A percentile compares a stretch with the other conserved stretches of the same genome.
Conservation (phyloP, 192 early-diverging fungal genomes). For the Linnemannia schmuckeri region DNA sequence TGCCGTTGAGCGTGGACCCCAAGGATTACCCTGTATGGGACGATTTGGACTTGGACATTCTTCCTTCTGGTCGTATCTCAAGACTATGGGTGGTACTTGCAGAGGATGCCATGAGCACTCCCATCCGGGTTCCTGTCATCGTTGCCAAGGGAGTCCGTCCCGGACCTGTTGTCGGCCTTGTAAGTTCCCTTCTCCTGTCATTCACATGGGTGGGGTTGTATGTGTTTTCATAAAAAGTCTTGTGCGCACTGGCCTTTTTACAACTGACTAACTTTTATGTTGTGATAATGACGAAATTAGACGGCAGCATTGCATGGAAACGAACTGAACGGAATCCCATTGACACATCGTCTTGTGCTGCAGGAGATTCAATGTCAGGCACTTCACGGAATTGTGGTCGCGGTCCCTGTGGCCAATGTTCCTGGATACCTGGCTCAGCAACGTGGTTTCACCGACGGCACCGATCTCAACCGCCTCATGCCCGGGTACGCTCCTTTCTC, state of each 20-base stretch:
- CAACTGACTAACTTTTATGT: background rate
- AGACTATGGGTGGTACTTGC: slow-evolving; percentile 75
- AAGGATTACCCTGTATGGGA: slow-evolving; percentile 65
- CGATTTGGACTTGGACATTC: slow-evolving; percentile 64
- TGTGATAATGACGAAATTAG: slow-evolving; percentile 31
- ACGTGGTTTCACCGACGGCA: slow-evolving; percentile 89
- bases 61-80: slow-evolving; percentile 68
- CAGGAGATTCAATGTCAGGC: slow-evolving; percentile 77
- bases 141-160: slow-evolving; percentile 76
- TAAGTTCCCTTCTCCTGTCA: slow-evolving; percentile 9
- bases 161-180: slow-evolving; percentile 70
- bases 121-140: slow-evolving; percentile 80
- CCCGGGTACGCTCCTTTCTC: slow-evolving; percentile 66
- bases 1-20: slow-evolving; percentile 32
- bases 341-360: slow-evolving; percentile 87
- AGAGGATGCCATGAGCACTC: slow-evolving; percentile 71
- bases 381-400: slow-evolving; percentile 88
- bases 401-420: slow-evolving; percentile 90
- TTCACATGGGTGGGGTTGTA: background rate
- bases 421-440: slow-evolving; percentile 84
- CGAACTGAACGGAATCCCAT: slow-evolving; percentile 92
- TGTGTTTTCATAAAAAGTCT: background rate
- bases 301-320: slow-evolving; percentile 94
- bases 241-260: background rate
- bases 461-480: slow-evolving; percentile 89